Evolutionary conservation across 2,329 filamentous ascomycete genomes (phyloP).

Genomic region (Penicillium rolfsii): DNA sequence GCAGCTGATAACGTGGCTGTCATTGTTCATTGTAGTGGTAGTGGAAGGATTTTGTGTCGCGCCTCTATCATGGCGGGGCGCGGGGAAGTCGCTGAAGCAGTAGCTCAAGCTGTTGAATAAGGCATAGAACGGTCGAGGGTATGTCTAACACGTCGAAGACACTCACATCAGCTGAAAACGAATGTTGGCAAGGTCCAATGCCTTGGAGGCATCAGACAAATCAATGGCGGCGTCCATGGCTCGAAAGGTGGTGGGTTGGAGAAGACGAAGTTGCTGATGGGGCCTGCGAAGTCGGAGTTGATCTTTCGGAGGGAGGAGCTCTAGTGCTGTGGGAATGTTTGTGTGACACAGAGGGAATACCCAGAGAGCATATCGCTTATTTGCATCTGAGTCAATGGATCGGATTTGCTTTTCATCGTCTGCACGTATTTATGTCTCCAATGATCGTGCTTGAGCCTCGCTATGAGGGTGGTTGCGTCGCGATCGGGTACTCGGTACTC

Average conservation of each 20-base stretch:
- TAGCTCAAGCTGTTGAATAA: background rate
- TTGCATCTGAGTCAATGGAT: background rate
- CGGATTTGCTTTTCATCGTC: background rate
- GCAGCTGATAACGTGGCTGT: background rate
- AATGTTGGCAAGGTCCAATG: slow-evolving; percentile 87
- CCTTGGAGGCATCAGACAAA: slow-evolving; percentile 79
- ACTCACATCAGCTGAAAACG: slow-evolving; percentile 89
- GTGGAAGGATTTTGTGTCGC: slow-evolving; percentile 3
- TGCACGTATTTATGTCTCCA: background rate
- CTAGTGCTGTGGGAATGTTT: background rate
- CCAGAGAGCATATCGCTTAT: background rate
- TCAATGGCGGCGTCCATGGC: slow-evolving; percentile 89
- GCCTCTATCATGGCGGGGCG: slow-evolving; percentile 14
- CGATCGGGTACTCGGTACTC: slow-evolving; percentile 17
- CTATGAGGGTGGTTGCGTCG: background rate
- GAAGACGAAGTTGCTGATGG: slow-evolving; percentile 12
- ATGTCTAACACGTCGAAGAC: background rate
- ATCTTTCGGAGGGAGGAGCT: slow-evolving; percentile 7
- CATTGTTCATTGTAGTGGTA: background rate
- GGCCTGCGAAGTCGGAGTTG: slow-evolving; percentile 20
- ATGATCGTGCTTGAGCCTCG: background rate
- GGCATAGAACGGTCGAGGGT: background rate
- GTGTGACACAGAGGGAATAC: background rate
- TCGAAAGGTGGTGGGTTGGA: slow-evolving; percentile 14
- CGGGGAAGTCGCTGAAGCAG: slow-evolving; percentile 10